Evolutionary conservation across 306 rosid genomes (phyloP).

Genomic region (Styphnolobium japonicum): DNA sequence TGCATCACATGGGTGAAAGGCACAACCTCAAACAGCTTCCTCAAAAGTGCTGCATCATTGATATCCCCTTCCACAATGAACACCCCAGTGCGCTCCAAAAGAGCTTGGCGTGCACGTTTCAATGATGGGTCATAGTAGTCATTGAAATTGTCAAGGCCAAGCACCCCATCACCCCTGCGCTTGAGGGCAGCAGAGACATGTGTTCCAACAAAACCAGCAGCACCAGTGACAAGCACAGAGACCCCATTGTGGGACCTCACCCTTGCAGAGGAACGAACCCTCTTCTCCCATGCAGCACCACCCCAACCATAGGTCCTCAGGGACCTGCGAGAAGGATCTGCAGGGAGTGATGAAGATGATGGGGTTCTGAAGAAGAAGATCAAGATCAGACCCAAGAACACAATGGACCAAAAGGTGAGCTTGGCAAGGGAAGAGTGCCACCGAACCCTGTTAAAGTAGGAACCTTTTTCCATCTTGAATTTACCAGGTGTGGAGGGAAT

Average conservation of each 20-base stretch:
- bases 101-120: slow-evolving; percentile 64
- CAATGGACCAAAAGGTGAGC: slow-evolving; percentile 61
- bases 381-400: slow-evolving; percentile 52
- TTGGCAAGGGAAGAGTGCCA: slow-evolving; percentile 60
- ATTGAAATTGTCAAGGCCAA: slow-evolving; percentile 60
- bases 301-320: slow-evolving; percentile 54
- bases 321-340: slow-evolving; percentile 66
- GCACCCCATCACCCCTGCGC: slow-evolving; percentile 68
- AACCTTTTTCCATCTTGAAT: slow-evolving; percentile 65
- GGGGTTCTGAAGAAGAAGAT: slow-evolving; percentile 63
- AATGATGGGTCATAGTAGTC: slow-evolving; percentile 60
- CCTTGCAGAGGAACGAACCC: slow-evolving; percentile 55
- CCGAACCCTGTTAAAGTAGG: slow-evolving; percentile 48
- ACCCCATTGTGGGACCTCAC: slow-evolving; percentile 55
- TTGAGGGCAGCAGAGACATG: slow-evolving; percentile 72
- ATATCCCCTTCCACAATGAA: slow-evolving; percentile 72
- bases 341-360: slow-evolving; percentile 31
- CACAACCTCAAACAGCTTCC: slow-evolving; percentile 67
- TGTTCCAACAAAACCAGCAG: slow-evolving; percentile 70
- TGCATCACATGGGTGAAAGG: slow-evolving; percentile 74
- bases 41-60: slow-evolving; percentile 51
- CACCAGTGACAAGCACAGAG: slow-evolving; percentile 71
- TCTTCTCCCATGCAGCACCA: slow-evolving; percentile 67
- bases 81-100: slow-evolving; percentile 60
- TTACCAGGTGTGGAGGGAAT: slow-evolving; percentile 66